Base-by-base conservation (phyloP, 495 filamentous ascomycete genomes). In the Podospora didyma region DNA sequence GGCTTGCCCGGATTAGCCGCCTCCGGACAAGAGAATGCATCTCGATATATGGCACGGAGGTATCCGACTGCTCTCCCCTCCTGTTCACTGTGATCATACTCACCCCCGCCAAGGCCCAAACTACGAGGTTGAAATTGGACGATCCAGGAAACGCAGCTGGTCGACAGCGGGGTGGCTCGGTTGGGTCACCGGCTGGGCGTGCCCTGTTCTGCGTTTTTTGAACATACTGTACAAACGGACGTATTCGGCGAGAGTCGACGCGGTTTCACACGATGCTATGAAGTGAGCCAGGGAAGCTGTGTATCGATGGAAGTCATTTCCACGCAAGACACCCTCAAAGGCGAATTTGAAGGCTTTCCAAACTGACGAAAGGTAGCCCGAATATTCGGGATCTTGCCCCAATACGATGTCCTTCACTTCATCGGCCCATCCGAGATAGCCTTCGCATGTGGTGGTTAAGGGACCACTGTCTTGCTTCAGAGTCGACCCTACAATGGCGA, bases 211-310 rank as follows among this genome's bases (percentile, higher is more conserved):
- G n/a, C n/a, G n/a, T 7, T 21, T 46, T 17, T 17, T 46, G 42
- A 46, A 46, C 7, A 9, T 17, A 17, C 42, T 7, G n/a, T 46
- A 46, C 42, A 46, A 21, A 21, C 42, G 42, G 19, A 46, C n/a
- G 42, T 46, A 46, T 46, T 46, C 42, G 42, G 42, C 42, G 42
- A 46, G 14, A n/a, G 7, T 46, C n/a, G 42, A 46, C 42, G 42
- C 42, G 6, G 7, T 46, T n/a, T 46, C 42, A 46, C 42, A 46
- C 42, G 42, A 46, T 46, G 42, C 42, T 46, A 46, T 46, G 42
- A 46, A 46, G 6, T 7, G 42, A 46, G 42, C 42, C 42, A 46
- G 6, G 42, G 42, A 21, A 7, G n/a, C 42, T 46, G 42, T 17
- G n/a, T 46, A 46, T 46, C n/a, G 42, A 5, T 21, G 42, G 42